These are phyloP conservation scores for Cercospora citrullina DNA, from an alignment of 2,329 filamentous ascomycete species.

Conservation along the genomic window DNA sequence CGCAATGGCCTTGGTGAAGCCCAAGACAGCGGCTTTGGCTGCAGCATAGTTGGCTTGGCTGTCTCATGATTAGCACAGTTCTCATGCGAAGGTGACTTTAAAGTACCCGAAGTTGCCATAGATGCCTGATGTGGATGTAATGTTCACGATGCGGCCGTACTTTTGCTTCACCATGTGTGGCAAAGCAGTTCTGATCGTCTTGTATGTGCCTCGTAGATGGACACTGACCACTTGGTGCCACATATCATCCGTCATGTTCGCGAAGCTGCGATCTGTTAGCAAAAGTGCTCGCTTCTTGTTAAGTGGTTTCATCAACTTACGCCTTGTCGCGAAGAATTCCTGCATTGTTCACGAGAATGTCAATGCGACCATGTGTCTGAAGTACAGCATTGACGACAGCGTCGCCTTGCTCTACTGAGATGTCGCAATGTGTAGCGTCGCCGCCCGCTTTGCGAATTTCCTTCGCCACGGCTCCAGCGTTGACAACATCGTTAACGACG, in stretches of 20 bases:
- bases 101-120: constrained; percentile 98
- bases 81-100: constrained; percentile 83
- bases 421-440: constrained; percentile 86
- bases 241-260: constrained; percentile 89
- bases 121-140: constrained; percentile 90
- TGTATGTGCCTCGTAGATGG: constrained; percentile 90
- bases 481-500: constrained; percentile 87
- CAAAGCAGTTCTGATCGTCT: constrained; percentile 94
- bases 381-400: constrained; percentile 86
- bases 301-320: not conserved
- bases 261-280: constrained; percentile 53
- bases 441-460: constrained; percentile 89
- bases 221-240: constrained; percentile 91
- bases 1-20: constrained; percentile 86
- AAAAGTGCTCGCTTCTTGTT: not conserved
- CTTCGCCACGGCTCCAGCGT: constrained; percentile 83
- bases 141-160: constrained; percentile 94
- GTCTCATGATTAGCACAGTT: constrained; percentile 67
- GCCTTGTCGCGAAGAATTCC: constrained; percentile 94
- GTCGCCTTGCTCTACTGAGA: constrained; percentile 87
- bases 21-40: constrained; percentile 69
- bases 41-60: constrained; percentile 68
- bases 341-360: constrained; percentile 82
- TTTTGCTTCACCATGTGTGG: constrained; percentile 97
- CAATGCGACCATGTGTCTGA: constrained; percentile 85